Conservation (phyloP, 306 rosid species). For the Medicago lupulina region DNA sequence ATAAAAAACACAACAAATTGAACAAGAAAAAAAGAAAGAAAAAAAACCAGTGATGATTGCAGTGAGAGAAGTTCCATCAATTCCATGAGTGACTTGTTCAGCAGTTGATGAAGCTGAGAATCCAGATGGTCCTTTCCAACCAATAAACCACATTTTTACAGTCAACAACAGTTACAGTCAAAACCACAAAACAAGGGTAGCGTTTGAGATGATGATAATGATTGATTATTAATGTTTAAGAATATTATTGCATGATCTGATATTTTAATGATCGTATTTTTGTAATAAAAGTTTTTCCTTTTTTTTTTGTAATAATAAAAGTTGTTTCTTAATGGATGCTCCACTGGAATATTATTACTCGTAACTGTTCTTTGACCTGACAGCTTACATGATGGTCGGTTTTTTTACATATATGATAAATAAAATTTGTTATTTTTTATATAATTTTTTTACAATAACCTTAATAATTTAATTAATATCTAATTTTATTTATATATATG, state of each 20-base stretch:
- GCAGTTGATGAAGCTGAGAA: slow-evolving; percentile 83
- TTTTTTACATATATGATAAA: no score
- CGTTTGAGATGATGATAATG: not conserved
- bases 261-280: not conserved
- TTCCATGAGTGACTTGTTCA: slow-evolving; percentile 69
- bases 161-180: slow-evolving; percentile 5
- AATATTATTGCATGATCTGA: not conserved
- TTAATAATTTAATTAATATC: no score
- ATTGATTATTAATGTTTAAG: not conserved
- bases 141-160: slow-evolving; percentile 59
- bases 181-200: not conserved
- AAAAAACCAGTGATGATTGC: slow-evolving; percentile 73
- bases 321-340: no score
- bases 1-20: not conserved
- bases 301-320: no score
- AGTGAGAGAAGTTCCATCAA: slow-evolving; percentile 63
- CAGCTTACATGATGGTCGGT: no score
- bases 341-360: no score
- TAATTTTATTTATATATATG: no score
- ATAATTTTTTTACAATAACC: no score
- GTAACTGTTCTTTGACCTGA: no score
- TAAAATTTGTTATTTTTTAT: no score
- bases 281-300: not conserved
- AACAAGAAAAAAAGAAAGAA: not conserved
- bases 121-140: slow-evolving; percentile 66